These are phyloP conservation scores for Rugonectria rugulosa DNA, from an alignment of 2,329 filamentous ascomycete genomes.

Conservation along the genomic window DNA sequence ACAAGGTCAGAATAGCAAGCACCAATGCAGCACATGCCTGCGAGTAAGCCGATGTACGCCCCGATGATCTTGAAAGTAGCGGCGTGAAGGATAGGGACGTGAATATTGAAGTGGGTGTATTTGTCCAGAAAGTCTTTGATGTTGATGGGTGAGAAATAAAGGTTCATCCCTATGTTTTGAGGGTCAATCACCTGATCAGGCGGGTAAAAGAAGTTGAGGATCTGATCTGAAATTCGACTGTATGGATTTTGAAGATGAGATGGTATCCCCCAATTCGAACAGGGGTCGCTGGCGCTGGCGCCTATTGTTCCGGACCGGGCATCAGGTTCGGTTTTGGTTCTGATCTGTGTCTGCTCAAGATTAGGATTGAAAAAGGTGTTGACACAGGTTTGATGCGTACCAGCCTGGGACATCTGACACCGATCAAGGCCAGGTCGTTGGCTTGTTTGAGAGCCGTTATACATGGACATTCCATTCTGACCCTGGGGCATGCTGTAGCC, in stretches of 20 bases:
- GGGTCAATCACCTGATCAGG: conserved; percentile 56
- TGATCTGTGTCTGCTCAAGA: conserved; percentile 73
- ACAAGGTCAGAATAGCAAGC: conserved; percentile 76
- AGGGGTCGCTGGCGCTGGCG: conserved; percentile 54
- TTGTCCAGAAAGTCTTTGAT: conserved; percentile 75
- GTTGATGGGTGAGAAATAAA: conserved; percentile 72
- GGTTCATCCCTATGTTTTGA: conserved; percentile 63
- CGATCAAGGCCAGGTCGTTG: conserved; percentile 74
- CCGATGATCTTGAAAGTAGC: conserved; percentile 73
- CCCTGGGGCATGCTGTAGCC: conserved; percentile 69
- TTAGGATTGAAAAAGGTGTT: conserved; percentile 69
- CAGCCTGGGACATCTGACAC: conserved; percentile 80
- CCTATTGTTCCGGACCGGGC: conserved; percentile 58
- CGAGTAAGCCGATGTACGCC: conserved; percentile 71
- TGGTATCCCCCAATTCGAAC: conserved; percentile 57
- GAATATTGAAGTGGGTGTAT: conserved; percentile 76
- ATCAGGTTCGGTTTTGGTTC: conserved; percentile 72
- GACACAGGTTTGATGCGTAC: conserved; percentile 72
- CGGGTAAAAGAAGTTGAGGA: conserved; percentile 64
- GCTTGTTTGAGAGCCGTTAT: conserved; percentile 65
- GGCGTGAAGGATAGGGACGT: conserved; percentile 77
- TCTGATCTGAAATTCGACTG: conserved; percentile 61
- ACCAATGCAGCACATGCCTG: conserved; percentile 76
- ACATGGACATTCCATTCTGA: conserved; percentile 71
- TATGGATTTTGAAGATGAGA: conserved; percentile 59